Percentiles rank a stretch among this genome's conserved stretches.
Evolutionary conservation across 225 moss, liverwort and hornwort genomes (phyloP).

Genomic region (Rhytidiadelphus loreus): DNA sequence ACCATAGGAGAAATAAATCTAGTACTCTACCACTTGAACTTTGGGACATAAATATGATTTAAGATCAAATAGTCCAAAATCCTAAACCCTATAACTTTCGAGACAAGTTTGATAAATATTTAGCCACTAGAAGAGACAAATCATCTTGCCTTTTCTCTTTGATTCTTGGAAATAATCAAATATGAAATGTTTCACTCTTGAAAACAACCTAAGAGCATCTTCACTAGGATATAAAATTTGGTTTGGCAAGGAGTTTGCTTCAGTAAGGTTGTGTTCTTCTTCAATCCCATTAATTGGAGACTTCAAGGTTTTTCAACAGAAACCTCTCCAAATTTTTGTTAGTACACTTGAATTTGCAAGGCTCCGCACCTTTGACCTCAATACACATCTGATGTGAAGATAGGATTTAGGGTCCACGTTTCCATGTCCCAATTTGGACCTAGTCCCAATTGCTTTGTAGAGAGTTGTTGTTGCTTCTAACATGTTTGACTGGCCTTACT

Average conservation of each 20-base stretch:
- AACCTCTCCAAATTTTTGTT: neutral
- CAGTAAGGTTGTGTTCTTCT: fast-evolving
- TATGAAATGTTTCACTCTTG: neutral
- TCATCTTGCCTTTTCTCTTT: too few species aligned
- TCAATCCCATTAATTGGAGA: neutral
- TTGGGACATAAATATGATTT: neutral
- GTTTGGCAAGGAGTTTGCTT: fast-evolving
- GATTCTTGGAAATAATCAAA: neutral
- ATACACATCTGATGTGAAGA: fast-evolving
- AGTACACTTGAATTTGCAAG: fast-evolving
- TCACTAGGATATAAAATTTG: fast-evolving
- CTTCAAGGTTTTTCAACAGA: fast-evolving
- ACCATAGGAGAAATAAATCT: too few species aligned
- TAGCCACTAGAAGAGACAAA: neutral
- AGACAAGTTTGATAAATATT: neutral
- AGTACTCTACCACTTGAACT: neutral
- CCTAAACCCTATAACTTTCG: neutral
- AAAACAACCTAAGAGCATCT: neutral
- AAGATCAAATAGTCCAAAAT: neutral
- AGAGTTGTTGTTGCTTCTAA: fast-evolving
- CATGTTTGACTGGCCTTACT: fast-evolving
- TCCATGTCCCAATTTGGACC: fast-evolving
- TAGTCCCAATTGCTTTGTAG: fast-evolving
- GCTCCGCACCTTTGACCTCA: fast-evolving
- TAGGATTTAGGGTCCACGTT: neutral